phyloP scores from a whole-genome alignment of 2,329 filamentous ascomycete species.

The Canariomyces notabilis region DNA sequence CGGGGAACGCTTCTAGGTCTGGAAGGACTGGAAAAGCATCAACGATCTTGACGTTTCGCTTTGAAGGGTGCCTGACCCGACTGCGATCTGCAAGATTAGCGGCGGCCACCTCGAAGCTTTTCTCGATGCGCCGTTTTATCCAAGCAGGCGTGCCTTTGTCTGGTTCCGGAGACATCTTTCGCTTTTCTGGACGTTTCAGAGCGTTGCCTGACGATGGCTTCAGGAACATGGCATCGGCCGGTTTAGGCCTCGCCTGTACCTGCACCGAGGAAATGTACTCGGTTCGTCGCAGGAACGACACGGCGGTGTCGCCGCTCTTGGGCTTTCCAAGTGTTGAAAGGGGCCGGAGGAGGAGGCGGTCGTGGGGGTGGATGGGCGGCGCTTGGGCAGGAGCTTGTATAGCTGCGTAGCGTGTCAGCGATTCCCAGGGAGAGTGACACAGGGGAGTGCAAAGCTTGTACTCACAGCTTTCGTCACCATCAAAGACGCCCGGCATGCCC shows the following conservation, averaged over 20 bases:
- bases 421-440: constrained; percentile 16
- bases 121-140: constrained; percentile 64
- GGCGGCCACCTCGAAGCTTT: constrained; percentile 53
- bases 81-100: constrained; percentile 49
- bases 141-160: constrained; percentile 59
- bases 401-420: constrained; percentile 46
- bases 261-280: constrained; percentile 78
- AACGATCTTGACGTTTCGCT: constrained; percentile 53
- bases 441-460: constrained; percentile 18
- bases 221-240: constrained; percentile 36
- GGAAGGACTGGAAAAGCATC: constrained; percentile 59
- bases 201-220: constrained; percentile 27
- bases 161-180: constrained; percentile 49
- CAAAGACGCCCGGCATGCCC: constrained; percentile 89
- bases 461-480: constrained; percentile 89
- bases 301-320: constrained; percentile 67
- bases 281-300: constrained; percentile 91
- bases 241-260: constrained; percentile 46
- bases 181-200: constrained; percentile 39
- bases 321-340: constrained; percentile 82
- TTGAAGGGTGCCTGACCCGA: constrained; percentile 54
- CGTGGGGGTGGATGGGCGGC: constrained; percentile 72
- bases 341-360: constrained; percentile 77
- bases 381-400: constrained; percentile 73
- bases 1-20: constrained; percentile 64